A percentile compares a stretch with the other conserved stretches of the same genome.
phyloP scores from a whole-genome alignment of 768 basidiomycete genomes.

The Xerocomellus intermedius region DNA sequence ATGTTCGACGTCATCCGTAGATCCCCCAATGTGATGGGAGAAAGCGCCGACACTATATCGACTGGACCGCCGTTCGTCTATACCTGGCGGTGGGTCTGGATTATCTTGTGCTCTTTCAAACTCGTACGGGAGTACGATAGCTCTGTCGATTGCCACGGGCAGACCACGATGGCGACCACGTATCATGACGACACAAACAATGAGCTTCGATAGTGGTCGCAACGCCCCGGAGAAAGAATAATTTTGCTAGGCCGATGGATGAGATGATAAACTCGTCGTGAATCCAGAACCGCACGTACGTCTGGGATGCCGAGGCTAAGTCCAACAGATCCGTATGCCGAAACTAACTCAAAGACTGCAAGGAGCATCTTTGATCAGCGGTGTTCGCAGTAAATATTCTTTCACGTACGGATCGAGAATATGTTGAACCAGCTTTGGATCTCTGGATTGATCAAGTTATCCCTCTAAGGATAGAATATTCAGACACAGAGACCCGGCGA shows the following conservation, averaged over 20 bases:
- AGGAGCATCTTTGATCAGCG: not conserved
- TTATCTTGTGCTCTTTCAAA: constrained; percentile 36
- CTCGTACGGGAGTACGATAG: constrained; percentile 77
- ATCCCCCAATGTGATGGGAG: not conserved
- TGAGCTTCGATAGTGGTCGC: constrained; percentile 79
- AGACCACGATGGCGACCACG: constrained; percentile 89
- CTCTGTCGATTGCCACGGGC: constrained; percentile 85
- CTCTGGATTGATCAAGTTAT: constrained; percentile 51
- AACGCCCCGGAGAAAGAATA: constrained; percentile 82
- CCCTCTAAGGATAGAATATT: constrained; percentile 42
- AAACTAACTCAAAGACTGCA: constrained; percentile 82
- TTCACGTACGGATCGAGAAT: constrained; percentile 65
- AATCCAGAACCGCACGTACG: constrained; percentile 41
- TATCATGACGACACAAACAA: constrained; percentile 87
- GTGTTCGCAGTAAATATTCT: not conserved
- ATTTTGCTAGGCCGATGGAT: constrained; percentile 52
- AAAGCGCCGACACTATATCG: not conserved
- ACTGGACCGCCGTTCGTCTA: constrained; percentile 15
- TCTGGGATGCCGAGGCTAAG: constrained; percentile 85
- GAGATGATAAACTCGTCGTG: not conserved
- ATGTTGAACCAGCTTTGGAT: constrained; percentile 78
- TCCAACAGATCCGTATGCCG: constrained; percentile 87
- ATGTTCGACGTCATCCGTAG: not conserved
- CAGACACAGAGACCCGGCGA: not conserved
- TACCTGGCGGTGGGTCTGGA: not conserved